Base-by-base conservation (phyloP, 2,329 filamentous ascomycete species). In the Phaeosphaeriaceae sp. region DNA sequence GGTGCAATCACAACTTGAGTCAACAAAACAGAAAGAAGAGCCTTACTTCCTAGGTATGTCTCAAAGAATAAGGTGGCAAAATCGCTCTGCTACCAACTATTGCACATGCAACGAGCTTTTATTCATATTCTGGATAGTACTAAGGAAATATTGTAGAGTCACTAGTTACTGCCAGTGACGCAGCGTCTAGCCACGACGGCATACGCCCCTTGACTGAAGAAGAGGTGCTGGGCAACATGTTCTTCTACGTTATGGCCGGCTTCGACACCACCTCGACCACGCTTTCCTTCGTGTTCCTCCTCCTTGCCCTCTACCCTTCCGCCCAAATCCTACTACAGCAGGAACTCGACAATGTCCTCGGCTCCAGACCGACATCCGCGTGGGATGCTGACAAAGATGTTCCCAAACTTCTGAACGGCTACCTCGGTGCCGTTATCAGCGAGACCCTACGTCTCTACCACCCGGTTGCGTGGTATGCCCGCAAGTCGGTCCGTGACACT, bases 271-370 rank as follows among this genome's bases (percentile, higher is more conserved):
- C 77, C 0, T 76, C 78, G 1, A 74, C 77, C 16, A 74, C 74
- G 0, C 55, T 81, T 6, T 70, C 72, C 1, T 81, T 75, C 44
- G 67, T 74, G 1, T 54, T 79, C 0, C 63, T 75, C 15, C 74
- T 80, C 13, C 66, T 82, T 4, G 36, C 36, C 11, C 6, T 20
- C 18, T 13, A 23, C 9, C 16, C 36, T 20, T 4, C 21, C 9
- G 8, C 17, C 6, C 36, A 38, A 20, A 21, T 3, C 1, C 12
- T 6, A 12, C 6, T 38, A 4, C 36, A 38, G 36, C 9, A 20
- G 3, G 17, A 38, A 23, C 16, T 26, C 11, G 17, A 23, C 11
- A 3, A 3, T 11, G 7, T 38, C 13, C 36, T 21, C 6, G 17
- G 36, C 11, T 3, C 21, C 3, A 16, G 18, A n/a, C 7, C 16